Conservation (phyloP, 257 asterid species). For the Solanum piurae region DNA sequence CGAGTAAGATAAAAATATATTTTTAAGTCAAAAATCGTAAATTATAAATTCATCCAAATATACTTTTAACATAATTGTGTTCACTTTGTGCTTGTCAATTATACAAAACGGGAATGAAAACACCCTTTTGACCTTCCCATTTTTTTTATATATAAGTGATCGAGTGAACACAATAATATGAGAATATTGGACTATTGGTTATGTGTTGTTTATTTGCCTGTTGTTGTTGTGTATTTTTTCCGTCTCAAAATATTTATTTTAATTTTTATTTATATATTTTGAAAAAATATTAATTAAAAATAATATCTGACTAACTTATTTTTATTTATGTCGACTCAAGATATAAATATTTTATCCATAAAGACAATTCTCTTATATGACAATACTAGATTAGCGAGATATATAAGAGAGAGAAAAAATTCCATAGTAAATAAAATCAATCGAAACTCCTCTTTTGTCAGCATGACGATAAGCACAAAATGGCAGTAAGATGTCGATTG, state of each 20-base stretch:
- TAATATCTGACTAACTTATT: not conserved
- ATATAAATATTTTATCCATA: too few relatives aligned
- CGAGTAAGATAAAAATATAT: too few relatives aligned
- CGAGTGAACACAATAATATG: not conserved
- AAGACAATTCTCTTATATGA: too few relatives aligned
- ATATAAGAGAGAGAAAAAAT: too few relatives aligned
- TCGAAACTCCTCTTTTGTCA: not conserved
- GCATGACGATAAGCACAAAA: not conserved
- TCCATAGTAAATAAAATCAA: too few relatives aligned
- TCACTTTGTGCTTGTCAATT: not conserved
- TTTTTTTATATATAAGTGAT: not conserved
- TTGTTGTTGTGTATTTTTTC: accelerated
- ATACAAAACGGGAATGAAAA: constrained; percentile 7
- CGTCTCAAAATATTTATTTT: too few relatives aligned
- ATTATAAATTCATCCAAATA: not conserved
- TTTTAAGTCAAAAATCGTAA: too few relatives aligned
- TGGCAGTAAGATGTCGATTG: not conserved
- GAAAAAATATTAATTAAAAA: too few relatives aligned
- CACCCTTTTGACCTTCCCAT: not conserved
- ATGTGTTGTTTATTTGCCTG: not conserved
- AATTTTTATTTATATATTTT: too few relatives aligned
- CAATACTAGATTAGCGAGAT: too few relatives aligned
- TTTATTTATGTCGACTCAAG: too few relatives aligned
- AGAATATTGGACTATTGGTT: not conserved
- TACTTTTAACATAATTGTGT: not conserved